These are phyloP conservation scores for Exobasidium rhododendri DNA, from an alignment of 1,284 basidiomycete genomes.

Conservation along the genomic window DNA sequence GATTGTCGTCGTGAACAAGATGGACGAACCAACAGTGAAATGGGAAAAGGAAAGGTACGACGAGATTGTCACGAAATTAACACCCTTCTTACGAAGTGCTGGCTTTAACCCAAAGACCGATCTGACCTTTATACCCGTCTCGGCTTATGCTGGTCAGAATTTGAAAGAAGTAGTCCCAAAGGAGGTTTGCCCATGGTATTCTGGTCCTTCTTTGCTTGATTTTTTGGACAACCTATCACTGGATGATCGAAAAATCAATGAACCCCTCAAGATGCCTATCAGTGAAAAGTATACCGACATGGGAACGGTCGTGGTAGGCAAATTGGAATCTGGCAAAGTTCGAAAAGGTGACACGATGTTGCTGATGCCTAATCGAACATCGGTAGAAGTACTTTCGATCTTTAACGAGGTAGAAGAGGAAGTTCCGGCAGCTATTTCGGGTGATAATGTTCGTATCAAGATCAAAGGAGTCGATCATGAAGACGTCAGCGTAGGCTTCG, in stretches of 20 bases:
- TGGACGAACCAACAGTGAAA: slow-evolving; percentile 53
- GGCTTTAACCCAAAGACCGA: slow-evolving; percentile 55
- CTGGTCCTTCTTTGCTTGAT: slow-evolving; percentile 44
- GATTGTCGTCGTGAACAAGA: slow-evolving; percentile 54
- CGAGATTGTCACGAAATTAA: slow-evolving; percentile 49
- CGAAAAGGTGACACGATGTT: slow-evolving; percentile 45
- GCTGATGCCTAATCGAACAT: slow-evolving; percentile 50
- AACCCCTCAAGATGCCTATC: slow-evolving; percentile 53
- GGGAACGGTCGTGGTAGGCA: slow-evolving; percentile 53
- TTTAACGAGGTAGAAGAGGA: slow-evolving; percentile 53
- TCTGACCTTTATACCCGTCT: slow-evolving; percentile 50
- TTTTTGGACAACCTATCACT: slow-evolving; percentile 47
- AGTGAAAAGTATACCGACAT: slow-evolving; percentile 55
- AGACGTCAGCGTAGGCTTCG: slow-evolving; percentile 48
- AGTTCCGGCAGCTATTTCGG: slow-evolving; percentile 53
- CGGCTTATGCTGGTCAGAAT: slow-evolving; percentile 51
- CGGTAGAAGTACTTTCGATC: slow-evolving; percentile 47
- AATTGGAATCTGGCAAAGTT: slow-evolving; percentile 52
- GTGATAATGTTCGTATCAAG: slow-evolving; percentile 54
- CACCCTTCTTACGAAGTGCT: slow-evolving; percentile 45
- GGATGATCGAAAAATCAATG: slow-evolving; percentile 49
- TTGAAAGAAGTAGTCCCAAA: slow-evolving; percentile 49
- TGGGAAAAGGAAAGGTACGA: slow-evolving; percentile 52
- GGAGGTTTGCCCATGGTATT: slow-evolving; percentile 46
- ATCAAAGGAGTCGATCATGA: slow-evolving; percentile 52